Conservation (phyloP, 306 rosid species). For the Inga oerstediana region DNA sequence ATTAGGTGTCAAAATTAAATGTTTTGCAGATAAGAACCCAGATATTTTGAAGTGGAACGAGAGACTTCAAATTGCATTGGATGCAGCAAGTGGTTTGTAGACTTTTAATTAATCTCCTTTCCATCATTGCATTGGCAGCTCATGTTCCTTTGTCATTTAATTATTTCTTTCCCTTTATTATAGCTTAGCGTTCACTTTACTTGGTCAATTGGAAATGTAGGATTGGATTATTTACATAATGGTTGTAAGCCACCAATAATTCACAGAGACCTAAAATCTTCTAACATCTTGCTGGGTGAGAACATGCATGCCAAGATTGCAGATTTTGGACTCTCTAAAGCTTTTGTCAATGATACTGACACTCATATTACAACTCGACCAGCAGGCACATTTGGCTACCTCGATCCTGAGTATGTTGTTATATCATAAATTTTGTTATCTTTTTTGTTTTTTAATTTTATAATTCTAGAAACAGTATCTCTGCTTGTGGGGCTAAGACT, state of each 20-base stretch:
- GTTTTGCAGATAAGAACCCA: conserved; percentile 1
- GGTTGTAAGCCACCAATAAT: conserved; percentile 48
- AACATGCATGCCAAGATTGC: not conserved
- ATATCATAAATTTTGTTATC: not conserved
- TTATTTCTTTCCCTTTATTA: not conserved
- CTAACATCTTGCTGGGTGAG: conserved; percentile 32
- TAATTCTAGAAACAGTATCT: too few relatives aligned
- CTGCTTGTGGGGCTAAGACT: too few relatives aligned
- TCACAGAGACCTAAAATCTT: conserved; percentile 46
- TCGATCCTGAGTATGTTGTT: not conserved
- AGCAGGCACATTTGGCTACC: not conserved
- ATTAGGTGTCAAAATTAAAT: not conserved
- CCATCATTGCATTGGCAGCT: not conserved
- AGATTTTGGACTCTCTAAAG: not conserved
- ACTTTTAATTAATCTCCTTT: not conserved
- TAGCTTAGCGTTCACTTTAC: not conserved
- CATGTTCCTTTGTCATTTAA: not conserved
- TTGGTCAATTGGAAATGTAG: not conserved
- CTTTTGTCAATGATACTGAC: not conserved
- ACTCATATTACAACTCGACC: not conserved
- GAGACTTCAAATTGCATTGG: conserved; percentile 32
- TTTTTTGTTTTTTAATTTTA: too few relatives aligned
- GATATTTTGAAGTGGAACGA: conserved; percentile 34
- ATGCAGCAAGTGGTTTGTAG: conserved; percentile 27
- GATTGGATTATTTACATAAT: conserved; percentile 46